Evolutionary conservation across 805 yeast species (phyloP), one percentile per base, ranked within the genome.

Genomic region (Ogataea nonfermentans): DNA sequence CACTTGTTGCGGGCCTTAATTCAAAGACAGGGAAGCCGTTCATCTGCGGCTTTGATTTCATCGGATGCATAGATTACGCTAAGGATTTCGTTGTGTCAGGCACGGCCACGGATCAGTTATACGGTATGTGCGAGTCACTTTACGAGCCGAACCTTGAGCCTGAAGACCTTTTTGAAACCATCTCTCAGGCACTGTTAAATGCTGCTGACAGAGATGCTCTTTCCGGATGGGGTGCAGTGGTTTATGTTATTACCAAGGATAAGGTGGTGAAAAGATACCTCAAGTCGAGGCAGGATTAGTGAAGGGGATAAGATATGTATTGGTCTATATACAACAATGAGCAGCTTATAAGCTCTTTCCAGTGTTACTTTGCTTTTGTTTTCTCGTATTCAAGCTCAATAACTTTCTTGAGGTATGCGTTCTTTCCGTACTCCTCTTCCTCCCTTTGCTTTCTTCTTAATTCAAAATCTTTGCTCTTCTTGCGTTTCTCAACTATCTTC

Each of bases 211-310:
- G 99, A 73, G 99, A 93, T 66, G 95, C 97, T 5, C 73, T 93
- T 43, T 82, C 95, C 22, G 99, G 99, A 51, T 93, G 97, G 96
- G 99, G 99, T 57, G 96, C 95, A 7, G 84, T 87, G 12, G 98
- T 93, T 16, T 91, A 91, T 65, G 70, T 93, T 40, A 78, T 93
- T 37, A 86, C 95, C 32, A 89, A 89, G 67, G 98, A 91, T 61
- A 85, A 87, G 65, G 95, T 93, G 42, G 76, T 80, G 39, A 89
- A 83, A 69, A 79, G 95, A 58, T 79, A 84, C 55, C 77, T 93
- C 66, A 90, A 83, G 70, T 88, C 96, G 41, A 84, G 99, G 66
- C 98, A 91, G 71, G 99, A 93, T 75, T 93, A 74, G 33, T 32
- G 35, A 37, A 43, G 65, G 28, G 38, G 24, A 22, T 31, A 16